Conservation (phyloP, 495 filamentous ascomycete genomes). For the Rusavskia elegans region DNA sequence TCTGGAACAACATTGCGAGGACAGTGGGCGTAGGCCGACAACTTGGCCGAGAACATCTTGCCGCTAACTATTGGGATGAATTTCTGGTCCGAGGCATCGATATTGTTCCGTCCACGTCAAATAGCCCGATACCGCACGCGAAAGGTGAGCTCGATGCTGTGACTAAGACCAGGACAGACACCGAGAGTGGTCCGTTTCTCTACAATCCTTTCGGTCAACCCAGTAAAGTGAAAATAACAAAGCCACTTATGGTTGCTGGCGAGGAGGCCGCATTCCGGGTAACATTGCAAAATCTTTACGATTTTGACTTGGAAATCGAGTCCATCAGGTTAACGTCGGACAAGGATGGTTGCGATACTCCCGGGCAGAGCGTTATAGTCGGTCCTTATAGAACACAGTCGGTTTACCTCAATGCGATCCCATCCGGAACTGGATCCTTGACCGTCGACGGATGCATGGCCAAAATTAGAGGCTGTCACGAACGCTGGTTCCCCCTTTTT, state of each 20-base stretch:
- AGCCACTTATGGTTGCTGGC: conserved; percentile 56
- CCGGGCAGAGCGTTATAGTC: conserved; percentile 47
- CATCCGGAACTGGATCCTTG: conserved; percentile 46
- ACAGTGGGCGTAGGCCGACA: conserved; percentile 61
- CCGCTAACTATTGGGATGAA: conserved; percentile 90
- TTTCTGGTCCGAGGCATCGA: conserved; percentile 78
- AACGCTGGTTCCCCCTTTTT: conserved; percentile 74
- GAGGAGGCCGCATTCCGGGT: conserved; percentile 64
- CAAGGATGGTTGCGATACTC: conserved; percentile 52
- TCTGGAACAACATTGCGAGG: conserved; percentile 68
- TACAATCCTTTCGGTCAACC: conserved; percentile 76
- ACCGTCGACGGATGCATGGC: conserved; percentile 65
- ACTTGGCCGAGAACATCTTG: conserved; percentile 49
- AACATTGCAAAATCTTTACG: conserved; percentile 83
- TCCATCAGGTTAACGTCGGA: conserved; percentile 57
- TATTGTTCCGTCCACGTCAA: conserved; percentile 35
- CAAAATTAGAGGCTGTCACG: conserved; percentile 64
- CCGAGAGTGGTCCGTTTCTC: conserved; percentile 70
- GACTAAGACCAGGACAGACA: conserved; percentile 29
- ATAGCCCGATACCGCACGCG: conserved; percentile 52
- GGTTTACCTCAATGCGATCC: conserved; percentile 52
- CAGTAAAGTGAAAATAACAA: conserved; percentile 26
- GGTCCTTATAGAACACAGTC: conserved; percentile 70
- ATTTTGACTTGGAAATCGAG: conserved; percentile 82
- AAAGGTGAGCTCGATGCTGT: conserved; percentile 54